Evolutionary conservation across 108 stramenopile species (phyloP), one percentile per base, ranked within the genome.

Genomic region (Skeletonema marinoi): DNA sequence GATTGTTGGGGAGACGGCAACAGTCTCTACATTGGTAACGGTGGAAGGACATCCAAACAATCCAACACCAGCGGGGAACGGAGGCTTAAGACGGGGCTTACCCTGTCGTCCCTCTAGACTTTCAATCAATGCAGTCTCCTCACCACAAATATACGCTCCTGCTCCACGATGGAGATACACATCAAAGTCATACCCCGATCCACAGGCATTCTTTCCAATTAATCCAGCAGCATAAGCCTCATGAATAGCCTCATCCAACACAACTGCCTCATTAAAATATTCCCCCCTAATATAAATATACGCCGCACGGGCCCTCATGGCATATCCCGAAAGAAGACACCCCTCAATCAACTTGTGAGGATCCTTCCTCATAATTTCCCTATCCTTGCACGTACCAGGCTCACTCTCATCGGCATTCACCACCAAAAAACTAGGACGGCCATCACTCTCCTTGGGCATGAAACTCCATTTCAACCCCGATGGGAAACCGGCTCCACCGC

Each of bases 201-300:
- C 98, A 71, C 93, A 94, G 14, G 98, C 98, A 82, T 99, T 97
- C 86, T 91, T 96, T 78, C 99, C 99, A 67, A 99, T 82, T 25
- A 97, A 73, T 6, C 99, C 99, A 25, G 97, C 95, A 39, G 86
- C 73, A 71, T 98, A 99, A 0, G 98, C 99, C 87, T 99, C 99
- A 82, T 99, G 98, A 82, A 99, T 99, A 65, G 99, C 99, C 89
- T 99, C 98, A 75, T 99, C 98, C 72, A 99, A 78, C 4, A 99
- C 92, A 13, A 98, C 97, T 33, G 98, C 99, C 87, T 99, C 99
- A 76, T 99, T 99, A 78, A 99, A 99, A 81, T 99, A 99, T 83
- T 99, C 99, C 58, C 99, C 99, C 68, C 99, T 95, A 80, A 99
- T 99, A 91, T 99, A 99, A 84, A 99, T 99, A 89, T 99, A 99